phyloP scores from a whole-genome alignment of 78 protist species.

The Goniomonas avonlea region DNA sequence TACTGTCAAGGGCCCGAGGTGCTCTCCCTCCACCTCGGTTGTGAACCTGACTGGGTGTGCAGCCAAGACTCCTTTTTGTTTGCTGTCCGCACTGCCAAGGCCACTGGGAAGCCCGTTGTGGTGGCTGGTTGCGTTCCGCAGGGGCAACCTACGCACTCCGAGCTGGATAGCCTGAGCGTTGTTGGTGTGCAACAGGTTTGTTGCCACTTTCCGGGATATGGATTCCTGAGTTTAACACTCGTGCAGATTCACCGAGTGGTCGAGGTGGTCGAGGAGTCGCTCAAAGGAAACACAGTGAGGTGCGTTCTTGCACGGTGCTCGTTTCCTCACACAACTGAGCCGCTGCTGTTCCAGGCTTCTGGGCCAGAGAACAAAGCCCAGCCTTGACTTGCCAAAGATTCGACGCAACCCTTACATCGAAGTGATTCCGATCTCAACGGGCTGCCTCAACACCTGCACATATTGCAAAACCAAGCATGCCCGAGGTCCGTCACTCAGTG shows the following conservation, averaged over 20 bases:
- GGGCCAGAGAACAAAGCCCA: slow-evolving; percentile 26
- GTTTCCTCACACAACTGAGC: background rate
- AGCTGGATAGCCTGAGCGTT: background rate
- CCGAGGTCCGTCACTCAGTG: slow-evolving; percentile 42
- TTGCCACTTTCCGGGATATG: too few relatives aligned
- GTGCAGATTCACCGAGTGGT: slow-evolving; percentile 53
- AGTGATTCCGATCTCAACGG: slow-evolving; percentile 50
- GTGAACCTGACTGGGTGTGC: too few relatives aligned
- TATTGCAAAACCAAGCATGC: slow-evolving; percentile 75
- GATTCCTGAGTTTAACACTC: too few relatives aligned
- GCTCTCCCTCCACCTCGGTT: too few relatives aligned
- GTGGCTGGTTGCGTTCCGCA: slow-evolving; percentile 62
- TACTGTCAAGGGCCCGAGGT: slow-evolving; percentile 52
- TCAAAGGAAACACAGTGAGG: slow-evolving; percentile 43
- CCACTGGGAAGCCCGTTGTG: slow-evolving; percentile 21
- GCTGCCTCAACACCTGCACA: slow-evolving; percentile 61
- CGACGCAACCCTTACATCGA: slow-evolving; percentile 55
- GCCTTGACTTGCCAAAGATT: slow-evolving; percentile 56
- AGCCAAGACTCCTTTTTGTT: slow-evolving; percentile 32
- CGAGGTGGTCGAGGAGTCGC: slow-evolving; percentile 53
- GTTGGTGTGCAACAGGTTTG: too few relatives aligned
- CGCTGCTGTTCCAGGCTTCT: background rate
- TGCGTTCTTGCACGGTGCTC: background rate
- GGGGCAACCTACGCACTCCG: slow-evolving; percentile 40
- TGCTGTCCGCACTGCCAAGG: background rate